Evolutionary conservation across 768 basidiomycete species (phyloP).

Genomic region (Cystobasidium onofrii): DNA sequence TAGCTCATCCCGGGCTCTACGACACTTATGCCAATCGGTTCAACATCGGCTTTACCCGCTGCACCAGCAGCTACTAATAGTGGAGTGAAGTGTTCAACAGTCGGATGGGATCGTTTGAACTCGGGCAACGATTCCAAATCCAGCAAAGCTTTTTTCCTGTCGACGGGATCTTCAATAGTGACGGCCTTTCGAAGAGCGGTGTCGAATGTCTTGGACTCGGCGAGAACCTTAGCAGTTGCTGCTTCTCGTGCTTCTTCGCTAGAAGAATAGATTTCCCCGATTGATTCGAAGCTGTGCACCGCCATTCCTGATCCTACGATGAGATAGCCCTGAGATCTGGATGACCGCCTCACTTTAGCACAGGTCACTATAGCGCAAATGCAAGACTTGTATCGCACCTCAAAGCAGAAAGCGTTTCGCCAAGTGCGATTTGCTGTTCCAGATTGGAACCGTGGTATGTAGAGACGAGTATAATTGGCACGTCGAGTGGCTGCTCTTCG

Average conservation of each 20-base stretch:
- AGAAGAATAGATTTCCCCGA: neutral
- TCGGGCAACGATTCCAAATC: constrained; percentile 1
- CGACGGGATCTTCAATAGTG: neutral
- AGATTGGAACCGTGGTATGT: constrained; percentile 26
- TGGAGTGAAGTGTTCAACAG: constrained; percentile 30
- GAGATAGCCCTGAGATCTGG: constrained; percentile 9
- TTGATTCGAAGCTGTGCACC: constrained; percentile 11
- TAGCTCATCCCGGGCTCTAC: constrained; percentile 15
- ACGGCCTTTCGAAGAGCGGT: neutral
- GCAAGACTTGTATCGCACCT: neutral
- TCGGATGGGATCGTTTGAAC: constrained; percentile 22
- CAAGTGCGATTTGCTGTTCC: constrained; percentile 9
- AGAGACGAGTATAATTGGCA: constrained; percentile 24
- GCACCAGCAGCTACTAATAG: constrained; percentile 20
- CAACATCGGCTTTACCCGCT: neutral
- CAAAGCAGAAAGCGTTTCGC: constrained; percentile 1
- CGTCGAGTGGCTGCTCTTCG: constrained; percentile 14
- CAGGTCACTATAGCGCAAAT: neutral
- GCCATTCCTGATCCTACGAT: constrained; percentile 28
- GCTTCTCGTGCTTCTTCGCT: neutral
- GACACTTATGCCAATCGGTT: neutral
- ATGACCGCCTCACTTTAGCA: neutral
- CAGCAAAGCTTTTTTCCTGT: neutral
- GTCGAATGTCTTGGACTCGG: constrained; percentile 15
- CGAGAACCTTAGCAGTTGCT: neutral